Conservation (phyloP, 2,329 filamentous ascomycete species). For the Fusarium miscanthi region DNA sequence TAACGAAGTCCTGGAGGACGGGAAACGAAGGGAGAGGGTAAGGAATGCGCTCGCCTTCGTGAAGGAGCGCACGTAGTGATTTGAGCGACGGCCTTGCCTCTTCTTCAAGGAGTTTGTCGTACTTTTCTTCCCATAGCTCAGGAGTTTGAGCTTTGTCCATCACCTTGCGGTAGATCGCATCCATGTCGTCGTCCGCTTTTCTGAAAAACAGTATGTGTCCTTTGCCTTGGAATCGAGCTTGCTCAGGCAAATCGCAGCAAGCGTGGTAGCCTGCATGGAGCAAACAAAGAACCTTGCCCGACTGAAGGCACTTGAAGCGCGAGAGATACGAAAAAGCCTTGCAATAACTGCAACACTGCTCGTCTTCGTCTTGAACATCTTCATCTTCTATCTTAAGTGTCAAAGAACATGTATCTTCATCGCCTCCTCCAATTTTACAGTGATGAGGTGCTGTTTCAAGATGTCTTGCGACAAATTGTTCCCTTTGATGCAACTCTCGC, state of each 20-base stretch:
- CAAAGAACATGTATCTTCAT: constrained; percentile 67
- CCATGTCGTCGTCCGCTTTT: constrained; percentile 77
- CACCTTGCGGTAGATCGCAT: constrained; percentile 76
- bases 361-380: constrained; percentile 89
- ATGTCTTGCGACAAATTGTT: constrained; percentile 75
- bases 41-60: constrained; percentile 96
- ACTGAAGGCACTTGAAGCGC: constrained; percentile 84
- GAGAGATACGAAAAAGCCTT: constrained; percentile 93
- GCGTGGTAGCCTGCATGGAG: constrained; percentile 82
- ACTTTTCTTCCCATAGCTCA: constrained; percentile 90
- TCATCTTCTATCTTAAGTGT: constrained; percentile 74
- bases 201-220: constrained; percentile 83
- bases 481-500: constrained; percentile 76
- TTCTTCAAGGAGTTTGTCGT: constrained; percentile 84
- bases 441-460: constrained; percentile 63
- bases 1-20: constrained; percentile 88
- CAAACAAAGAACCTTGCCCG: constrained; percentile 85
- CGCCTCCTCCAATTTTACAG: constrained; percentile 59
- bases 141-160: constrained; percentile 87
- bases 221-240: constrained; percentile 74
- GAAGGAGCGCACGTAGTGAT: constrained; percentile 81
- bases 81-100: constrained; percentile 88
- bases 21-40: constrained; percentile 86
- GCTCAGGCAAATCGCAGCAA: constrained; percentile 78
- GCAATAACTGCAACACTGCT: constrained; percentile 92